Conservation (phyloP, 306 rosid species). For the Herpetospermum pedunculosum region DNA sequence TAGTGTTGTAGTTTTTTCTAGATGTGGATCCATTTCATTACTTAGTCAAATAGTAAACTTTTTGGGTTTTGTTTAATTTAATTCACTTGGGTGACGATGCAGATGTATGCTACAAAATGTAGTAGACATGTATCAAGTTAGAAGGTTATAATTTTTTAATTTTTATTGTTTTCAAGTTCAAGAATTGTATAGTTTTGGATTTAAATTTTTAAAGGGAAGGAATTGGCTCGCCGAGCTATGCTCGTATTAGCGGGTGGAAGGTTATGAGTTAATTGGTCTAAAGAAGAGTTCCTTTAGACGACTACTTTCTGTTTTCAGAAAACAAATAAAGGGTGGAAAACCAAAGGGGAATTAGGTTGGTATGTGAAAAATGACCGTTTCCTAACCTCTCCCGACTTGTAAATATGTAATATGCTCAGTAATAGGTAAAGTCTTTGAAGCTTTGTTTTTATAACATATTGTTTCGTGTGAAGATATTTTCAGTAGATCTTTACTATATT, state of each 20-base stretch:
- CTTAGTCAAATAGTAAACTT: neutral
- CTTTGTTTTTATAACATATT: neutral
- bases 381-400: conserved; percentile 2
- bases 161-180: no score
- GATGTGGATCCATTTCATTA: neutral
- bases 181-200: neutral
- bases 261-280: neutral
- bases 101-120: neutral
- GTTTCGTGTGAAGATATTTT: neutral
- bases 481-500: neutral
- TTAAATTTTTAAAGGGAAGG: neutral
- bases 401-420: neutral
- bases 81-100: neutral
- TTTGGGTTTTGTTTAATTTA: no score
- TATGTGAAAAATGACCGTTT: conserved; percentile 2
- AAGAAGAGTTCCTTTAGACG: neutral
- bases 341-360: neutral
- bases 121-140: neutral
- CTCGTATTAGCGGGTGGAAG: no score
- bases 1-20: no score
- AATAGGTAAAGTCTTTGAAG: neutral
- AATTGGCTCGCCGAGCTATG: no score
- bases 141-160: neutral
- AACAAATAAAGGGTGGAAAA: neutral
- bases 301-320: neutral